These are phyloP conservation scores for Chlamydomonas sp. DNA, from an alignment of 139 green algal species.

Conservation along the genomic window DNA sequence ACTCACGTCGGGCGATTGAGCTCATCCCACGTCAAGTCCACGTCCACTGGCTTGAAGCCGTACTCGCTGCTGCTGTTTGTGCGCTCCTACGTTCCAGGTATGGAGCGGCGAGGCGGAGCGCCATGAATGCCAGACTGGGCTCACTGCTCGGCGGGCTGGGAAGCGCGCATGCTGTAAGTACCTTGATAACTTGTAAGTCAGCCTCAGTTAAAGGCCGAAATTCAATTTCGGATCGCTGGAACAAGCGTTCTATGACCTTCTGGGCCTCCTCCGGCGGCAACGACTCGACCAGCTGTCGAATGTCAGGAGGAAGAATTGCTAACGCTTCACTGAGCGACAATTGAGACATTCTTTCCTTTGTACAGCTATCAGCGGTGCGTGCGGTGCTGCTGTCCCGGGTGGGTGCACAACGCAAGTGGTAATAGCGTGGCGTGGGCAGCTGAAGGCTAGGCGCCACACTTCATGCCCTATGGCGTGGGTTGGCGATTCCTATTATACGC, in stretches of 20 bases:
- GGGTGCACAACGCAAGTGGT: too few relatives aligned
- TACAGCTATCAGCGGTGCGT: neutral
- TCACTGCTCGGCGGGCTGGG: too few relatives aligned
- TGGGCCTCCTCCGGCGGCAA: slow-evolving; percentile 5
- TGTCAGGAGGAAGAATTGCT: slow-evolving; percentile 7
- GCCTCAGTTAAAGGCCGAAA: neutral
- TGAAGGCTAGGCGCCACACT: too few relatives aligned
- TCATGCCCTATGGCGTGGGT: too few relatives aligned
- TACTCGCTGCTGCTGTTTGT: slow-evolving; percentile 26
- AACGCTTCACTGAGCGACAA: slow-evolving; percentile 17
- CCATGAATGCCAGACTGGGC: neutral
- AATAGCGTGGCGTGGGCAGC: too few relatives aligned
- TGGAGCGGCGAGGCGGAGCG: neutral
- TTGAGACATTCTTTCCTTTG: neutral
- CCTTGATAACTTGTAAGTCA: slow-evolving; percentile 23
- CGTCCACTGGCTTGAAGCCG: slow-evolving; percentile 36
- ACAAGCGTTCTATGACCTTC: slow-evolving; percentile 10
- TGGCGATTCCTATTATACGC: too few relatives aligned
- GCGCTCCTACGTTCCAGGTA: slow-evolving; percentile 7
- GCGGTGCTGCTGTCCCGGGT: neutral
- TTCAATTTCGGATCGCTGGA: slow-evolving; percentile 9
- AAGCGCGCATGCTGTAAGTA: neutral
- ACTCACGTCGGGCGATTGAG: slow-evolving; percentile 28
- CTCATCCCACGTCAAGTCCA: slow-evolving; percentile 47
- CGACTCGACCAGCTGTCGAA: slow-evolving; percentile 12